Percentiles rank a stretch among this genome's conserved stretches.
phyloP scores from a whole-genome alignment of 2,329 filamentous ascomycete genomes.

The Nemania serpens region DNA sequence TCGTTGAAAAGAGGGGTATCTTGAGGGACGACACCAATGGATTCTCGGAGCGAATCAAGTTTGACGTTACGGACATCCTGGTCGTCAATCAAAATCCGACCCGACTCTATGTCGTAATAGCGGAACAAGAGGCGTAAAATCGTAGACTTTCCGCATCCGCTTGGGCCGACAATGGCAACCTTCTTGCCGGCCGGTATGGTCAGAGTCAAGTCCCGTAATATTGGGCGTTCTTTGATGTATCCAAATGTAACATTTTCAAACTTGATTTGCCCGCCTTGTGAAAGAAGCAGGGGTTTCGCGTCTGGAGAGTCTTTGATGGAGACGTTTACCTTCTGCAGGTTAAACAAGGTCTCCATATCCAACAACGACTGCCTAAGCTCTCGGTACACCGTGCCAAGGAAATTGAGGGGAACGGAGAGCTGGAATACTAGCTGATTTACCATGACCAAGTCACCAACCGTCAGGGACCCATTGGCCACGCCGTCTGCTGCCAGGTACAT shows the following conservation, averaged over 20 bases:
- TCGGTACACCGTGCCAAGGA: constrained; percentile 95
- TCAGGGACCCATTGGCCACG: constrained; percentile 78
- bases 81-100: constrained; percentile 87
- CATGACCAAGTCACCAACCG: constrained; percentile 96
- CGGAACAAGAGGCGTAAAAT: constrained; percentile 89
- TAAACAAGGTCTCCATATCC: constrained; percentile 99
- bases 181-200: constrained; percentile 96
- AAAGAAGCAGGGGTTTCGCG: constrained; percentile 73
- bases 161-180: constrained; percentile 92
- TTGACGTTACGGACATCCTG: constrained; percentile 87
- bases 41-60: constrained; percentile 78
- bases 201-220: constrained; percentile 80
- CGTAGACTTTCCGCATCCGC: constrained; percentile 95
- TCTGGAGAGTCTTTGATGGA: constrained; percentile 77
- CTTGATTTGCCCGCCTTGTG: constrained; percentile 81
- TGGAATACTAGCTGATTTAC: constrained; percentile 99
- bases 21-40: constrained; percentile 95
- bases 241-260: constrained; percentile 97
- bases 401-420: constrained; percentile 94
- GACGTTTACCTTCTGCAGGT: constrained; percentile 94
- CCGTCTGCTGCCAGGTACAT: constrained; percentile 96
- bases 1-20: constrained; percentile 98
- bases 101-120: constrained; percentile 86
- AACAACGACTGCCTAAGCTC: constrained; percentile 92
- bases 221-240: constrained; percentile 84